Evolutionary conservation across 805 yeast genomes (phyloP), one percentile per base, ranked within the genome.

Genomic region (Tetrapisispora namnaoensis): DNA sequence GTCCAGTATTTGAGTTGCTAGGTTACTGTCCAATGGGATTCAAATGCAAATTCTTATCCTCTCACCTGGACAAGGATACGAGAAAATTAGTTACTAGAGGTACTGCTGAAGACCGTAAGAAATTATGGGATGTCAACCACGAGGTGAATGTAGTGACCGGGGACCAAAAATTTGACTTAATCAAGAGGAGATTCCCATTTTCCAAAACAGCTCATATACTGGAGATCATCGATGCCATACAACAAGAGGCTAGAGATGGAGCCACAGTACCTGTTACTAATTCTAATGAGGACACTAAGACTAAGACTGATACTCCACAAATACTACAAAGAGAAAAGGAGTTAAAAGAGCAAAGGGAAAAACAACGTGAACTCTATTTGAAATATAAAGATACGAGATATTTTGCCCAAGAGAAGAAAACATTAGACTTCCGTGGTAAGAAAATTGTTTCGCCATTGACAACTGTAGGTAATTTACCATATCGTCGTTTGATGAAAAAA

Each of bases 381-480:
- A 50, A 61, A n/a, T 91, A 80, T 60, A 70, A 78, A 47, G 97
- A 91, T 61, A 76, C 95, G 1, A 83, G 89, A 18, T 79, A 83
- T 67, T 79, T 78, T 58, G 74, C 87, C 0, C 70, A 76, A n/a
- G 98, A 93, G 65, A 93, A 93, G 78, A 86, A 83, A 65, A 74
- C 69, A 49, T 62, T 93, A 44, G 71, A 89, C 60, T 74, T 86
- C 46, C 70, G 71, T 35, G 72, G 79, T 42, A 91, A 91, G 55
- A 89, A 89, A 67, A 88, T 93, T 51, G 82, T 93, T 8, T 87
- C 97, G 2, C 99, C 99, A 1, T 75, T 93, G 53, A 95, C 99
- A 34, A 93, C 99, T 0, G 99, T 93, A 6, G 99, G 99, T 21
- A 93, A 93, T 67, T 73, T 93, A 58, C 99, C 99, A 16, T 93